Conservation (phyloP, 2,329 filamentous ascomycete species). For the Sporothrix dimorphospora region DNA sequence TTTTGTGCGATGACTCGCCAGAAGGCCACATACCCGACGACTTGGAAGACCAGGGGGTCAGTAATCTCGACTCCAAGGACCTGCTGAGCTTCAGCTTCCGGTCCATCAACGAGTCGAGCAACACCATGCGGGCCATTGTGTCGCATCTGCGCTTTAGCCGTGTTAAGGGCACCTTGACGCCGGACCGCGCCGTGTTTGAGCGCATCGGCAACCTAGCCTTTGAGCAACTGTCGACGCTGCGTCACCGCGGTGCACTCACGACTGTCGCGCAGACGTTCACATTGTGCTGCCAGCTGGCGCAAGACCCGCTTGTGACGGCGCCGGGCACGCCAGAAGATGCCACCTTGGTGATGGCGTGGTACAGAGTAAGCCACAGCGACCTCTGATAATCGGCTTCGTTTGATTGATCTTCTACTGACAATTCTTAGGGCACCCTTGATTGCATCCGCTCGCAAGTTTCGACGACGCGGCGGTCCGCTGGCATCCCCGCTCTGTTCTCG, state of each 20-base stretch:
- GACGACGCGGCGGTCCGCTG: constrained; percentile 87
- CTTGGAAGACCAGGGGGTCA: constrained; percentile 60
- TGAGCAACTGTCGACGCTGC: constrained; percentile 76
- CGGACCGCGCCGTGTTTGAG: constrained; percentile 59
- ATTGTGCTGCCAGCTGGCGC: constrained; percentile 71
- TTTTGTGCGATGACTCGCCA: constrained; percentile 91
- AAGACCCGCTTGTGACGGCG: constrained; percentile 47
- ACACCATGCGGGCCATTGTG: constrained; percentile 68
- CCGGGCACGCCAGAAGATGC: constrained; percentile 42
- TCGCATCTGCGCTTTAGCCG: constrained; percentile 55
- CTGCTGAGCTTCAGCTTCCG: constrained; percentile 94
- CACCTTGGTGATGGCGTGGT: constrained; percentile 68
- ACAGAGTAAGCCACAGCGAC: constrained; percentile 54
- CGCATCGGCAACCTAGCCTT: constrained; percentile 76
- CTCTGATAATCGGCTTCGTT: too few relatives aligned
- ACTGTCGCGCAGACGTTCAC: constrained; percentile 89
- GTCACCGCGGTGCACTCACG: constrained; percentile 91
- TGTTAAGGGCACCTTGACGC: constrained; percentile 50
- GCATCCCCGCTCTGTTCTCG: constrained; percentile 83
- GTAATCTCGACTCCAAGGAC: constrained; percentile 81
- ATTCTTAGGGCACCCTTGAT: constrained; percentile 60
- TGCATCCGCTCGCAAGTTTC: constrained; percentile 77
- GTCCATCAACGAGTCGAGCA: constrained; percentile 89
- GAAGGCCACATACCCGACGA: constrained; percentile 84
- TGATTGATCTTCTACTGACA: background rate